Evolutionary conservation across 768 basidiomycete species (phyloP).

Genomic region (Chalciporus pseudorubinellus): DNA sequence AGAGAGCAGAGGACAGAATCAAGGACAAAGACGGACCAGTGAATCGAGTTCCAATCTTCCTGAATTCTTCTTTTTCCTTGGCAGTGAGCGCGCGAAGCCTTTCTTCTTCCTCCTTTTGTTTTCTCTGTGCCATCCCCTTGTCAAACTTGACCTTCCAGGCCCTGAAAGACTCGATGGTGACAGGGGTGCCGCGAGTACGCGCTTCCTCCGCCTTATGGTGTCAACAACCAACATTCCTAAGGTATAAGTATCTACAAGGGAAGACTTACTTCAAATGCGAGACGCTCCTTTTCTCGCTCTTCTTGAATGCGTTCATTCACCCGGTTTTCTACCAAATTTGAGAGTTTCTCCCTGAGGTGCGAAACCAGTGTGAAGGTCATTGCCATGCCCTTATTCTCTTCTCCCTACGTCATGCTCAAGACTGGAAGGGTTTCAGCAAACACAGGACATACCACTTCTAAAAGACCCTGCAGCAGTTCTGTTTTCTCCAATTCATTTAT

Average conservation of each 20-base stretch:
- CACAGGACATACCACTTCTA: constrained; percentile 47
- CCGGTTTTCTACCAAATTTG: constrained; percentile 58
- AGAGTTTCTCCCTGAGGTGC: constrained; percentile 76
- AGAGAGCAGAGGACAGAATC: neutral
- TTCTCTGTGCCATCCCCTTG: constrained; percentile 57
- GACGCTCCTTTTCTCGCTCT: constrained; percentile 70
- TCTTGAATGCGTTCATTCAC: constrained; percentile 53
- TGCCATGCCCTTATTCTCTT: constrained; percentile 90
- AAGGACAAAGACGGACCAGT: constrained; percentile 51
- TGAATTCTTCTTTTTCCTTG: constrained; percentile 86
- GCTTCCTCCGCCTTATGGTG: constrained; percentile 75
- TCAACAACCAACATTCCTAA: constrained; percentile 3
- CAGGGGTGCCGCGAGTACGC: constrained; percentile 86
- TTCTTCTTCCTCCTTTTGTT: constrained; percentile 75
- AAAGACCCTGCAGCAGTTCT: constrained; percentile 54
- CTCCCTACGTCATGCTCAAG: constrained; percentile 46
- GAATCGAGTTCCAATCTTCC: constrained; percentile 55
- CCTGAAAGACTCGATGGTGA: constrained; percentile 78
- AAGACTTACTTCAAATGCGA: constrained; percentile 66
- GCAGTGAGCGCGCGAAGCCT: constrained; percentile 62
- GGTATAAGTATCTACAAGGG: neutral
- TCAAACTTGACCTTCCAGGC: constrained; percentile 81
- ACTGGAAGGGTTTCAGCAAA: neutral
- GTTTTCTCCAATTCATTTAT: constrained; percentile 58
- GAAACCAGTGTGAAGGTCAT: constrained; percentile 96